A percentile compares a stretch with the other conserved stretches of the same genome.
These are phyloP conservation scores for Aspergillus sp. DNA, from an alignment of 2,329 filamentous ascomycete species.

Conservation along the genomic window DNA sequence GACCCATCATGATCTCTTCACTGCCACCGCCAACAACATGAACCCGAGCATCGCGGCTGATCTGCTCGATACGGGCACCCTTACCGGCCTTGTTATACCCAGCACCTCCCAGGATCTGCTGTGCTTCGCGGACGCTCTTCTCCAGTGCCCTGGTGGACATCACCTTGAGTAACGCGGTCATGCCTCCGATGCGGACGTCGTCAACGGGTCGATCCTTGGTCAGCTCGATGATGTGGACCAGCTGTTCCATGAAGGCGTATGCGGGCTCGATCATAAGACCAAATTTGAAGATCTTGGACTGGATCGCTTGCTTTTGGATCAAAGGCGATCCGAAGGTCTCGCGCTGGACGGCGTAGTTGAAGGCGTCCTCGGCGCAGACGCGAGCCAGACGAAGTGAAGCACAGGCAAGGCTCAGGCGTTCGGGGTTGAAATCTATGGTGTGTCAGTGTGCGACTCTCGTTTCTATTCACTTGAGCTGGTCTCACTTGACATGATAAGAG, in stretches of 20 bases:
- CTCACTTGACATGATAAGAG: constrained; percentile 66
- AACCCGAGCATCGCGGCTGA: constrained; percentile 53
- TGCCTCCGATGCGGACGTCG: constrained; percentile 48
- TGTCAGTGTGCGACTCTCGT: not conserved
- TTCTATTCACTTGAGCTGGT: no score
- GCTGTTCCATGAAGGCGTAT: constrained; percentile 62
- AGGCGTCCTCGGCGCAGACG: constrained; percentile 60
- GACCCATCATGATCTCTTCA: constrained; percentile 41
- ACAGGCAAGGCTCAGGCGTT: constrained; percentile 66
- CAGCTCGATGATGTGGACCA: constrained; percentile 55
- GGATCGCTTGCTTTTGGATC: constrained; percentile 59
- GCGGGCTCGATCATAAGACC: constrained; percentile 61
- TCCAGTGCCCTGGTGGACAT: constrained; percentile 54
- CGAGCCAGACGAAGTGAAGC: constrained; percentile 61
- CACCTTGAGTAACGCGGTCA: constrained; percentile 54
- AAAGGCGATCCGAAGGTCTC: constrained; percentile 63
- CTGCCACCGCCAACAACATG: constrained; percentile 42
- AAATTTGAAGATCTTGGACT: constrained; percentile 59
- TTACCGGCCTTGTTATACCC: constrained; percentile 53
- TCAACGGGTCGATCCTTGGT: constrained; percentile 39
- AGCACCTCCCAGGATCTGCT: constrained; percentile 55
- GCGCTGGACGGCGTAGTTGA: constrained; percentile 63
- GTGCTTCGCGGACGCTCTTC: constrained; percentile 54
- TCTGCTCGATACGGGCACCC: constrained; percentile 53
- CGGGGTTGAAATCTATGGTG: constrained; percentile 67